Percentiles rank a stretch among this genome's conserved stretches.
Conservation (phyloP, 176 grass and related monocot genomes). For the Avena eriantha region DNA sequence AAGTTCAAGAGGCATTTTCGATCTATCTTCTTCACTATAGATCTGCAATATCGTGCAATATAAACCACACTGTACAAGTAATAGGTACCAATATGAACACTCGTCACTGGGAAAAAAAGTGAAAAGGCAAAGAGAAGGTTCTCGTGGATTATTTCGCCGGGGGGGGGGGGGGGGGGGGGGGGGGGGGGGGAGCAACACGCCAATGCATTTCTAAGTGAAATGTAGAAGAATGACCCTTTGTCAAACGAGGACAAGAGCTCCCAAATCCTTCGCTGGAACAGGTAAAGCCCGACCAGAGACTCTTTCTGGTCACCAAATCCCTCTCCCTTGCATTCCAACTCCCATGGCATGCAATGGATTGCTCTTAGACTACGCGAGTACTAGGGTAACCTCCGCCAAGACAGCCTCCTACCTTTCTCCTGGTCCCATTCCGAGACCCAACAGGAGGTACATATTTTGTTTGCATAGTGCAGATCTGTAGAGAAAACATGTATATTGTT, state of each 20-base stretch:
- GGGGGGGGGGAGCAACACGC: neutral
- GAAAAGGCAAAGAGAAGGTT: neutral
- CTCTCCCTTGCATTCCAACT: neutral
- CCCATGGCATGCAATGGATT: neutral
- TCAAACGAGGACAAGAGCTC: neutral
- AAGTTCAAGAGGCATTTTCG: constrained; percentile 90
- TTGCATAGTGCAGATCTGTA: neutral
- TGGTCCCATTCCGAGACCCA: neutral
- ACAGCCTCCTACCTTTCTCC: neutral
- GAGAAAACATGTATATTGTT: neutral
- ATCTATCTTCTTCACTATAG: constrained; percentile 81
- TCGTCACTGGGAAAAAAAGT: constrained; percentile 32
- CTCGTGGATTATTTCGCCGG: neutral
- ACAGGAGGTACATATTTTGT: neutral
- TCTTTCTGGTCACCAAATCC: neutral
- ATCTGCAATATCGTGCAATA: constrained; percentile 55
- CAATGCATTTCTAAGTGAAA: constrained; percentile 29
- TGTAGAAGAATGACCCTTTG: neutral
- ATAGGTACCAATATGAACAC: constrained; percentile 2
- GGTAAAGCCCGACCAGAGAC: neutral
- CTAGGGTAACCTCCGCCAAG: too few relatives aligned
- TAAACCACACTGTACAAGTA: constrained; percentile 11
- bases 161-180: neutral
- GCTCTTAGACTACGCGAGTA: neutral
- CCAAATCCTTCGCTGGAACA: neutral